Evolutionary conservation across 306 rosid genomes (phyloP).

Genomic region (Ceratonia siliqua): DNA sequence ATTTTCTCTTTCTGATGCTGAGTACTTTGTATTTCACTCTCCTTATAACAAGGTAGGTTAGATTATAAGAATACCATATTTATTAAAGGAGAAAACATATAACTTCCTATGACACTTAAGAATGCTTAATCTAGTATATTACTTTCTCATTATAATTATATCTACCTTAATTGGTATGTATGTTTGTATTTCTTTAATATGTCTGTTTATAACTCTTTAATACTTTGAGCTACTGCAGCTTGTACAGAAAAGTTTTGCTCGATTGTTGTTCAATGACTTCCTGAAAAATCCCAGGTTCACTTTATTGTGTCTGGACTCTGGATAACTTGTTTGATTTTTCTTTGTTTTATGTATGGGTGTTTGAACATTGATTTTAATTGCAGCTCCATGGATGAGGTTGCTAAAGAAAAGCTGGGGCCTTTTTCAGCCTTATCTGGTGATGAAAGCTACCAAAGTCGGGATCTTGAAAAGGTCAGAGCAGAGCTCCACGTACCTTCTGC

Average conservation of each 20-base stretch:
- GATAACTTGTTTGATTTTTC: slow-evolving; percentile 23
- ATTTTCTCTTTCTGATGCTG: slow-evolving; percentile 79
- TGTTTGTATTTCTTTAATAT: not conserved
- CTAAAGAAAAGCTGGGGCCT: slow-evolving; percentile 79
- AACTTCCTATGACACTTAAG: not conserved
- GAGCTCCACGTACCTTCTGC: not conserved
- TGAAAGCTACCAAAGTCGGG: slow-evolving; percentile 93
- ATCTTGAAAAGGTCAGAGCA: slow-evolving; percentile 88
- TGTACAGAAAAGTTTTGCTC: slow-evolving; percentile 97
- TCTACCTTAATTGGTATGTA: not conserved
- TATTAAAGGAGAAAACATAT: not conserved
- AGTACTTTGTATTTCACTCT: slow-evolving; percentile 84
- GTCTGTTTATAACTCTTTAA: not conserved
- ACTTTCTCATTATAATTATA: slow-evolving; percentile 8
- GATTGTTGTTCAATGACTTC: slow-evolving; percentile 75
- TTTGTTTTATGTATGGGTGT: slow-evolving; percentile 25
- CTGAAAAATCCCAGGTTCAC: slow-evolving; percentile 75
- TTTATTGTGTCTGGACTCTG: slow-evolving; percentile 22
- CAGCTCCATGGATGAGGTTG: slow-evolving; percentile 76
- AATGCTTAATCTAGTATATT: slow-evolving; percentile 23
- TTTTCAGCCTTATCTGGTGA: slow-evolving; percentile 67
- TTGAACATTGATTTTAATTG: slow-evolving; percentile 39
- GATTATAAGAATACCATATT: slow-evolving; percentile 2
- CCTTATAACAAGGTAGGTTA: slow-evolving; percentile 93
- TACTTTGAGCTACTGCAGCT: slow-evolving; percentile 64